Evolutionary conservation across 2,329 filamentous ascomycete species (phyloP), one percentile per base, ranked within the genome.

Genomic region (Cadophora sp.): DNA sequence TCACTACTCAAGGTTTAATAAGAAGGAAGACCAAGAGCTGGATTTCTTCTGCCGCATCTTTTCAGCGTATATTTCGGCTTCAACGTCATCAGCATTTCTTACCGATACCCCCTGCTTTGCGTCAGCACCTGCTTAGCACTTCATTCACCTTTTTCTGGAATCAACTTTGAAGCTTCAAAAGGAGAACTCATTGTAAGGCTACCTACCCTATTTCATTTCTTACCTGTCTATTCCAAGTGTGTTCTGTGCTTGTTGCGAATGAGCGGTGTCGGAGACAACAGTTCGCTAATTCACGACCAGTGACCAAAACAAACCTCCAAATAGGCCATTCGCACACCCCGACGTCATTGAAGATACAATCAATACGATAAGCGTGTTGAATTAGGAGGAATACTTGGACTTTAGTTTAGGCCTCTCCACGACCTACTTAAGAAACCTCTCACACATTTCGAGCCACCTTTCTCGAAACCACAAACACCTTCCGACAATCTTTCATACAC

Each of bases 1-100:
- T 62, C 66, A 51, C 55, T 68, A 66, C 65, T 69, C 65, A 59
- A 51, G 50, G 64, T 58, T 66, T 58, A 71, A 65, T 66, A 59
- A 66, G 64, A 64, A 67, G 73, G 68, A 73, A 73, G 53, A 75
- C 74, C 73, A 75, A 76, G 74, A 73, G 74, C 74, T 76, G 74
- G 72, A 72, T 73, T 73, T 71, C 70, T 66, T 67, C 55, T 67
- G 48, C 33, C 63, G 30, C 47, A 39, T 68, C 45, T 55, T 64
- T 55, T 51, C 45, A 24, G 14, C 48, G 50, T 61, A 36, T 58
- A 56, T 22, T 45, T 33, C 48, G 39, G 48, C 61, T 22, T 62
- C 47, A 9, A 45, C 48, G 22, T 62, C 30, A 24, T 55, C 47
- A 51, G 61, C 48, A 47, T 63, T 62, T 62, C 50, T 56, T 55